Conservation (phyloP, 1,284 basidiomycete genomes). For the Ustilago sp. region DNA sequence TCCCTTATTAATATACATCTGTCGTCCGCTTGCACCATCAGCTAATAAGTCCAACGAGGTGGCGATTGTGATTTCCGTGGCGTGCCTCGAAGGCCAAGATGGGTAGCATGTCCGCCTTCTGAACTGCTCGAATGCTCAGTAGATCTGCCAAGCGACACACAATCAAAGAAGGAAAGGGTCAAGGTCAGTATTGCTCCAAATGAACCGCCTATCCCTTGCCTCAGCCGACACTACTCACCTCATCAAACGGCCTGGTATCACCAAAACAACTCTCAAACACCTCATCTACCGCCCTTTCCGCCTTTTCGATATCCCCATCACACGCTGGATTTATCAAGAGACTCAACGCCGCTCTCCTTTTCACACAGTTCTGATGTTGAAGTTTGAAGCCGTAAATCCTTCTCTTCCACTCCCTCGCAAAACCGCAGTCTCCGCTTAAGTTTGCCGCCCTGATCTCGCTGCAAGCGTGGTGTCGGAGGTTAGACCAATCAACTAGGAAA, state of each 20-base stretch:
- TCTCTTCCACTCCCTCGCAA: conserved; percentile 18
- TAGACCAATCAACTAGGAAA: conserved; percentile 91
- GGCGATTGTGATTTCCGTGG: no score
- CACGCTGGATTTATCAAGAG: conserved; percentile 86
- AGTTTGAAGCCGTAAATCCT: conserved; percentile 80
- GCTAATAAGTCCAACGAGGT: not conserved
- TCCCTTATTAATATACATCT: not conserved
- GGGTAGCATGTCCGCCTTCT: not conserved
- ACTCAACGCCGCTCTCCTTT: conserved; percentile 84
- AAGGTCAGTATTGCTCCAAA: not conserved
- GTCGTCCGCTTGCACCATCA: not conserved
- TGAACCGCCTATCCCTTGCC: not conserved
- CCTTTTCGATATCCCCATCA: conserved; percentile 77
- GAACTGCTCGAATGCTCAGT: conserved; percentile 19
- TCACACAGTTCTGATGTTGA: conserved; percentile 88
- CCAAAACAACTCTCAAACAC: conserved; percentile 96
- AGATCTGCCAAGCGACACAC: conserved; percentile 41
- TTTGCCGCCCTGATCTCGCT: conserved; percentile 95
- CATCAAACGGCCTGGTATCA: conserved; percentile 96
- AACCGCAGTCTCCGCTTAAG: conserved; percentile 73
- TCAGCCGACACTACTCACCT: conserved; percentile 73
- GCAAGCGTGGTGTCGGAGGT: conserved; percentile 93
- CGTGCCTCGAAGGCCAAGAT: no score
- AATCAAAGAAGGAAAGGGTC: not conserved
- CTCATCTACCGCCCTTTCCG: conserved; percentile 90